Conservation (phyloP, 441 rosid species). For the Corymbia calophylla region DNA sequence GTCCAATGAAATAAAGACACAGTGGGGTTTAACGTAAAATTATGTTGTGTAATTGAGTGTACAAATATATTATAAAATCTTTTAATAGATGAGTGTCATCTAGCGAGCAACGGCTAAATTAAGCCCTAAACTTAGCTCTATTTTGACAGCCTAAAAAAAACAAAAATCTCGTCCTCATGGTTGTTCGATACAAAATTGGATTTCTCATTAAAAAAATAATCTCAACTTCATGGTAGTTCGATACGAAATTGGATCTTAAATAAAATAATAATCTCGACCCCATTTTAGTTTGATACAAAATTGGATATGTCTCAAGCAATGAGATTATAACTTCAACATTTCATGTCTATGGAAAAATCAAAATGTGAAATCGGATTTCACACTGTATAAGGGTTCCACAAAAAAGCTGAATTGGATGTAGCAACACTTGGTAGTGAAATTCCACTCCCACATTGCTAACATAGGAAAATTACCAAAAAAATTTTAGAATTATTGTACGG, state of each 20-base stretch:
- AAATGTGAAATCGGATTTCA: neutral
- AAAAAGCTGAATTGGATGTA: neutral
- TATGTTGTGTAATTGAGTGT: neutral
- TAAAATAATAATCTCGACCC: neutral
- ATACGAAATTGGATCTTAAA: too few relatives aligned
- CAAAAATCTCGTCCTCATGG: neutral
- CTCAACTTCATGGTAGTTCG: too few relatives aligned
- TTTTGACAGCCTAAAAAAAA: neutral
- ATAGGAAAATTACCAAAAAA: too few relatives aligned
- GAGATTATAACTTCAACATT: neutral
- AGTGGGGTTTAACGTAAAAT: neutral
- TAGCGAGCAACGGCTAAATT: neutral
- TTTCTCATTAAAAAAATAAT: too few relatives aligned
- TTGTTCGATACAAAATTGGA: neutral
- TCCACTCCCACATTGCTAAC: fast-evolving
- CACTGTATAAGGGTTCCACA: neutral
- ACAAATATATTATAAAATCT: neutral
- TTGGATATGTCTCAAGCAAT: neutral
- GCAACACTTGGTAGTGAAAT: neutral
- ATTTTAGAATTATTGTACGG: fast-evolving
- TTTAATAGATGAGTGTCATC: neutral
- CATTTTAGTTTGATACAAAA: neutral
- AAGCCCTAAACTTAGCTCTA: neutral
- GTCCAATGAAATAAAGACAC: neutral
- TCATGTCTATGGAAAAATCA: neutral